Evolutionary conservation across 2,329 filamentous ascomycete species (phyloP), one percentile per base, ranked within the genome.

Genomic region (Aspergillus luchuensis): DNA sequence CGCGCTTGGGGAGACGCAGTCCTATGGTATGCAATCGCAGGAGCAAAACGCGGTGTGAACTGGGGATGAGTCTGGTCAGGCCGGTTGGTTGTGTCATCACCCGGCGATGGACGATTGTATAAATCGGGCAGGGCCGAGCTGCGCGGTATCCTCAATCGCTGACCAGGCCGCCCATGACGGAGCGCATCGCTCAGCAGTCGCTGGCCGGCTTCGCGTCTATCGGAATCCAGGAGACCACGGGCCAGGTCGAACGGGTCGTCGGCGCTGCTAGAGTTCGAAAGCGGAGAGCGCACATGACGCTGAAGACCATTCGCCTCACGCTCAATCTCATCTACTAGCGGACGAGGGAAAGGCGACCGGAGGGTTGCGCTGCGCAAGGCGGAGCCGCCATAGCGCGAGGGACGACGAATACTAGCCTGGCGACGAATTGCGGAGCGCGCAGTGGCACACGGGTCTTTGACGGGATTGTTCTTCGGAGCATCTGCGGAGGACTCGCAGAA

Each of bases 401-500:
- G 64, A 43, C 72, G 72, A 45, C 73, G 72, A 62, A 79, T 71
- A 49, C 73, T 70, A 60, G 75, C 68, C 63, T 81, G 79, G 60
- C 86, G 83, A 62, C 86, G 83, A 68, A 88, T 88, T 45, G 83
- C 75, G 41, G 84, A 87, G 70, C 85, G 83, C 58, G 81, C 76
- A 58, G 78, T 71, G 50, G 83, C 83, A 59, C 81, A 81, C 39
- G 80, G 73, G 68, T 87, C 85, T 71, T 85, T 86, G 63, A 78
- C 71, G 56, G 78, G 72, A 60, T 78, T 74, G 57, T 78, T 79
- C 53, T 70, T 74, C 33, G 65, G 21, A 23, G 74, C 72, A 58
- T 79, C 76, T 61, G 80, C 75, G 51, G 80, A 78, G 43, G 80
- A 78, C 70, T 84, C 81, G 72, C 80, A 80, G 78, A 81, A 87